Evolutionary conservation across 1,284 basidiomycete species (phyloP).

Genomic region (Cystobasidium sp.): DNA sequence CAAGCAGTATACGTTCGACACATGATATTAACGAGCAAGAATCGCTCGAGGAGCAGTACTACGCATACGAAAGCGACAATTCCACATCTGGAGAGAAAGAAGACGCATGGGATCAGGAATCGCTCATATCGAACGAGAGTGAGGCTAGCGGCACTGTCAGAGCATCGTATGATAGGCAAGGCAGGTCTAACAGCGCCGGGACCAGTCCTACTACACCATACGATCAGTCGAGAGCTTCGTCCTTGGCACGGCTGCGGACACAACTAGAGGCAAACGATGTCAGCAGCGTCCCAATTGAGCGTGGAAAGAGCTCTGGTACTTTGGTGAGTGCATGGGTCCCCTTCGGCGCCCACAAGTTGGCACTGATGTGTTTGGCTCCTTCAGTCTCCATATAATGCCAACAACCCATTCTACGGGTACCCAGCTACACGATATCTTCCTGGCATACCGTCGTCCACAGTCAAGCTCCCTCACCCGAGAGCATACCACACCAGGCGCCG

Average conservation of each 20-base stretch:
- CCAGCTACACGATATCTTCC: slow-evolving; percentile 61
- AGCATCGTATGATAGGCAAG: neutral
- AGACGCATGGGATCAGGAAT: slow-evolving; percentile 33
- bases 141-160: neutral
- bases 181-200: neutral
- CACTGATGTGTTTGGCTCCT: neutral
- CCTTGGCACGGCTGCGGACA: slow-evolving; percentile 34
- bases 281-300: slow-evolving; percentile 5
- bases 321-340: neutral
- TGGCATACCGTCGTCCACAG: slow-evolving; percentile 41
- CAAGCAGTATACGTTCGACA: neutral
- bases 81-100: neutral
- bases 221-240: slow-evolving; percentile 4
- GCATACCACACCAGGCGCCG: slow-evolving; percentile 68
- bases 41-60: slow-evolving; percentile 22
- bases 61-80: slow-evolving; percentile 14
- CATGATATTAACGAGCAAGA: neutral
- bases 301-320: slow-evolving; percentile 11
- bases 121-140: slow-evolving; percentile 11
- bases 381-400: slow-evolving; percentile 56
- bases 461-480: slow-evolving; percentile 55
- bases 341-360: neutral
- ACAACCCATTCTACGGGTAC: slow-evolving; percentile 85
- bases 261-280: slow-evolving; percentile 26
- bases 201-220: neutral